Evolutionary conservation across 441 rosid species (phyloP), one percentile per base, ranked within the genome.

Genomic region (Aleurites moluccanus): DNA sequence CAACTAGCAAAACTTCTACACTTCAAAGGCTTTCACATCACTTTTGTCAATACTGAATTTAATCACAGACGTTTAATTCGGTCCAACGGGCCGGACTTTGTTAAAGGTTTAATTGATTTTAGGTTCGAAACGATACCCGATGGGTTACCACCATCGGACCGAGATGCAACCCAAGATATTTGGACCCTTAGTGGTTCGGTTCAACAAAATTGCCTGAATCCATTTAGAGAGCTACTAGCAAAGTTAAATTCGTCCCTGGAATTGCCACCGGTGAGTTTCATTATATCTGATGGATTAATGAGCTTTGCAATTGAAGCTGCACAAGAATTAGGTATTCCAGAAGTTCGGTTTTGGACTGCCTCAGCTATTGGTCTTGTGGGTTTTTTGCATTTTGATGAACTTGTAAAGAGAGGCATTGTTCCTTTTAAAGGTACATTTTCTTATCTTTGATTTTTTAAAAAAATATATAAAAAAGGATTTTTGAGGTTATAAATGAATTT

Each of bases 331-430:
- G 81, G 77, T 23, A 62, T 77, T 10, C 77, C 78, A 0, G 71
- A 77, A 11, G 83, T 79, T 77, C 80, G 78, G 10, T 74, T 83
- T 40, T 83, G 82, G 80, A 85, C 85, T 38, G 80, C 88, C 47
- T 83, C 85, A 0, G 78, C 84, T 63, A 50, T 74, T 67, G 56
- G 78, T 73, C 65, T 79, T 62, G 42, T 81, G 80, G 86, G 80
- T 4, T 80, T 70, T 66, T 57, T 79, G 70, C 75, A 78, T 0
- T 76, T 47, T 16, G n/a, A 42, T 66, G 78, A 81, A 73, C 82
- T 83, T 10, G 10, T 60, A 5, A 52, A 62, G 2, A 67, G 79
- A 50, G 82, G 80, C 50, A 73, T 78, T 27, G 10, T 69, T 38
- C 84, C 87, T 42, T 78, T 66, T 49, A 76, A 79, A 80, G 69